Evolutionary conservation across 768 basidiomycete genomes (phyloP).

Genomic region (Heimioporus sp.): DNA sequence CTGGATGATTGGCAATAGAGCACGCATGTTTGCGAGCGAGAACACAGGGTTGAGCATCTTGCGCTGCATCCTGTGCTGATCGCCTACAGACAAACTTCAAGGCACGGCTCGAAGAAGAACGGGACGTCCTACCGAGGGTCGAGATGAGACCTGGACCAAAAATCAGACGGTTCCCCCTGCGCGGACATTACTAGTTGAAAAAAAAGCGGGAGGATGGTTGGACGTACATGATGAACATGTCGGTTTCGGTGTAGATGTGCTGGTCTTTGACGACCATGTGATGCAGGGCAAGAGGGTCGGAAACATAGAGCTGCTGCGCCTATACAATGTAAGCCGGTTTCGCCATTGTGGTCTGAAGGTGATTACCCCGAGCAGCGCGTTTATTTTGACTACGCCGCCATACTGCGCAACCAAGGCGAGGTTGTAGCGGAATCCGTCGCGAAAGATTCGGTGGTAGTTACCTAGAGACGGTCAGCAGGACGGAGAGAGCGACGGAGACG

Average conservation of each 20-base stretch:
- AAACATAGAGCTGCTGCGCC: slow-evolving; percentile 33
- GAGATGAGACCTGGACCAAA: slow-evolving; percentile 39
- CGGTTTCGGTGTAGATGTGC: slow-evolving; percentile 36
- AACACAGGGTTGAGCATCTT: slow-evolving; percentile 36
- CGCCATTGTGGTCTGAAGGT: neutral
- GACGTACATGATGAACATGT: slow-evolving; percentile 33
- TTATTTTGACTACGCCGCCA: slow-evolving; percentile 34
- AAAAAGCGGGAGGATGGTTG: neutral
- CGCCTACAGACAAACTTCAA: slow-evolving; percentile 17
- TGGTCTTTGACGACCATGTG: slow-evolving; percentile 38
- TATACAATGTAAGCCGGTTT: neutral
- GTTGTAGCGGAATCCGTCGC: slow-evolving; percentile 33
- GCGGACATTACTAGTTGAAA: neutral
- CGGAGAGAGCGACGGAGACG: too few relatives aligned
- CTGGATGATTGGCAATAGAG: slow-evolving; percentile 29
- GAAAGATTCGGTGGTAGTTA: slow-evolving; percentile 31
- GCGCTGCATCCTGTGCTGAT: slow-evolving; percentile 31
- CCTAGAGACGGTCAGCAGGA: slow-evolving; percentile 17
- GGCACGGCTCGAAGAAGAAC: neutral
- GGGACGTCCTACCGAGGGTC: slow-evolving; percentile 31
- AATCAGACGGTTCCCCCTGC: slow-evolving; percentile 28
- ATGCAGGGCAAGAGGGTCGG: slow-evolving; percentile 38
- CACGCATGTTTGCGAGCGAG: slow-evolving; percentile 30
- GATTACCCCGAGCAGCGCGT: slow-evolving; percentile 35
- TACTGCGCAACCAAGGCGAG: slow-evolving; percentile 28